Percentiles rank a stretch among this genome's conserved stretches.
phyloP scores from a whole-genome alignment of 306 rosid species.

The Comarum palustre region DNA sequence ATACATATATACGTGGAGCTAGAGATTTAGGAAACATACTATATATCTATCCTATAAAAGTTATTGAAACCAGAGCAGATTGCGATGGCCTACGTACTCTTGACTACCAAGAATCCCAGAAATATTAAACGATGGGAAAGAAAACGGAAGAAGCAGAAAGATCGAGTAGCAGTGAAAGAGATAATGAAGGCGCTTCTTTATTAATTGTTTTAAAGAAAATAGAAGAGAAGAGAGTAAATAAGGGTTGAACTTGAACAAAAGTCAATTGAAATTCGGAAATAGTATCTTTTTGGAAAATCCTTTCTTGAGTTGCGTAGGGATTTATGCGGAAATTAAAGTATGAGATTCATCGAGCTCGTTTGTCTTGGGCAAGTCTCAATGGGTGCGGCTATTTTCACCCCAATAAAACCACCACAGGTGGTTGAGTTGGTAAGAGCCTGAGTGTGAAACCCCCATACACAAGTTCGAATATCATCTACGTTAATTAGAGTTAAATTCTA shows the following conservation, averaged over 20 bases:
- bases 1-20: neutral
- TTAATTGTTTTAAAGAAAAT: neutral
- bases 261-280: neutral
- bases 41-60: neutral
- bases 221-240: neutral
- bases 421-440: too few relatives aligned
- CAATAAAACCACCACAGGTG: too few relatives aligned
- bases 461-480: too few relatives aligned
- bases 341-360: too few relatives aligned
- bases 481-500: too few relatives aligned
- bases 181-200: neutral
- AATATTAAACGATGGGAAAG: neutral
- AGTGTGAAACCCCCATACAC: too few relatives aligned
- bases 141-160: neutral
- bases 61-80: neutral
- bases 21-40: neutral
- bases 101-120: neutral
- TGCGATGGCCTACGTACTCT: neutral
- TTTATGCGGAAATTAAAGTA: neutral
- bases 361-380: too few relatives aligned
- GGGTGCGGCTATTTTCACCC: too few relatives aligned
- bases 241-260: neutral
- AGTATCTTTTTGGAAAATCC: neutral
- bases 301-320: neutral
- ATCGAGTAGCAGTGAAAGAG: neutral